A percentile compares a stretch with the other conserved stretches of the same genome.
phyloP scores from a whole-genome alignment of 257 asterid species.

The Jasminum sambac region DNA sequence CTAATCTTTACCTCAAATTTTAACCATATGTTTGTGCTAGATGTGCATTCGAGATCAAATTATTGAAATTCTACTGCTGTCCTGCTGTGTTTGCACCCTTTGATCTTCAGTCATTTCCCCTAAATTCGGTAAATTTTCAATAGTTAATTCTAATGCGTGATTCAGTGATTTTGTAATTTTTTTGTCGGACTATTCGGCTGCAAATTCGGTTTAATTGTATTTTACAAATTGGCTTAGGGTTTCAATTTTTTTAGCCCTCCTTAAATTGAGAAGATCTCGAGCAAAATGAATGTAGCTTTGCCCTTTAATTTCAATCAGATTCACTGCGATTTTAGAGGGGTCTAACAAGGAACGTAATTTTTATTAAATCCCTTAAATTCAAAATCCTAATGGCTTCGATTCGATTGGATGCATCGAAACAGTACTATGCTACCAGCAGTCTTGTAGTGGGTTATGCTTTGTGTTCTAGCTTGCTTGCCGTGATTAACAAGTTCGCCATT shows the following conservation, averaged over 20 bases:
- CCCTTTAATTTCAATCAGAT: neutral
- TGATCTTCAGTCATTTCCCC: neutral
- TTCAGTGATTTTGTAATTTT: neutral
- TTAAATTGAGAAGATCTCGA: neutral
- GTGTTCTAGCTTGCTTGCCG: constrained; percentile 91
- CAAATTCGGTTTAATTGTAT: neutral
- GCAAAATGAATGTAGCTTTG: neutral
- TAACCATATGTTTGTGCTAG: neutral
- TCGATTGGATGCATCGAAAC: constrained; percentile 58
- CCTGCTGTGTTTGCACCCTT: neutral
- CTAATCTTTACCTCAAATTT: neutral
- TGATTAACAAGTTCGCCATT: constrained; percentile 88
- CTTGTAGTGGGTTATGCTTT: constrained; percentile 88
- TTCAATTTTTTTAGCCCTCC: neutral
- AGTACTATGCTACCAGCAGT: constrained; percentile 71
- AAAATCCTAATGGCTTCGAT: constrained; percentile 43
- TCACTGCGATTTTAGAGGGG: neutral
- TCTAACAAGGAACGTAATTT: neutral
- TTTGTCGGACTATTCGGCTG: neutral
- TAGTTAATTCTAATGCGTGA: neutral
- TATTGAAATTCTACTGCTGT: neutral
- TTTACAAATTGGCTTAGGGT: neutral
- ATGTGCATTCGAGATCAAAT: neutral
- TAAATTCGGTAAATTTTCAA: neutral
- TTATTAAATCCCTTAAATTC: constrained; percentile 1